These are phyloP conservation scores for Evernia prunastri DNA, from an alignment of 495 filamentous ascomycete genomes.

Conservation along the genomic window DNA sequence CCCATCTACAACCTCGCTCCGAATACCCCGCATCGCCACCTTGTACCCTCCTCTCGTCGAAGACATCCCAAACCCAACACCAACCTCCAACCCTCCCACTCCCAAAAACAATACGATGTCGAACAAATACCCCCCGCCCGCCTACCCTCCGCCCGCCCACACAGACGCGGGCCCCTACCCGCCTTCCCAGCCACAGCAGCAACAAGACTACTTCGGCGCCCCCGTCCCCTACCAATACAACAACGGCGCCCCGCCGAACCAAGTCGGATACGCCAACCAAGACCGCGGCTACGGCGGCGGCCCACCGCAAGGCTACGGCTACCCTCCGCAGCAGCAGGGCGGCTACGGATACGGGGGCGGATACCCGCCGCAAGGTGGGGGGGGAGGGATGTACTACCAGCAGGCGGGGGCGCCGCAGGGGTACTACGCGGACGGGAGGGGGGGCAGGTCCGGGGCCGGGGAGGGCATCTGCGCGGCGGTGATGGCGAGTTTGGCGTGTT, in stretches of 20 bases:
- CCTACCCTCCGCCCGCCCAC: slow-evolving; percentile 23
- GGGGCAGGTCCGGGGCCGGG: slow-evolving; percentile 19
- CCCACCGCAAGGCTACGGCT: too few relatives aligned
- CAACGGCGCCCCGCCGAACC: too few relatives aligned
- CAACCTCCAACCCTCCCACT: background rate
- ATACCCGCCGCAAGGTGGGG: slow-evolving; percentile 12
- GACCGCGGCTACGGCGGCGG: background rate
- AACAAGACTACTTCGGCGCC: background rate
- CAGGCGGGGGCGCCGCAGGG: slow-evolving; percentile 19
- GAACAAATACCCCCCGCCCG: slow-evolving; percentile 14
- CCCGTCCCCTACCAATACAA: background rate
- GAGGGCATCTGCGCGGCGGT: slow-evolving; percentile 32
- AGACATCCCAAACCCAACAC: too few relatives aligned
- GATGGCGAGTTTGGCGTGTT: slow-evolving; percentile 33
- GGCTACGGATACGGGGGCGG: background rate
- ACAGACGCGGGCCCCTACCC: slow-evolving; percentile 17
- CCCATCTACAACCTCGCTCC: background rate
- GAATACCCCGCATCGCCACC: background rate
- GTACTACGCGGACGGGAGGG: slow-evolving; percentile 24
- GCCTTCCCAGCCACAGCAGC: background rate
- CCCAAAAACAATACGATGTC: background rate
- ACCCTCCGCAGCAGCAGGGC: background rate
- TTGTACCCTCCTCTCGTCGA: background rate
- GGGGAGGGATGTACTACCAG: slow-evolving; percentile 29
- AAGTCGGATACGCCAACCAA: background rate